A percentile compares a stretch with the other conserved stretches of the same genome.
Conservation (phyloP, 371 early-diverging fungal species). For the Mucor circinelloides region DNA sequence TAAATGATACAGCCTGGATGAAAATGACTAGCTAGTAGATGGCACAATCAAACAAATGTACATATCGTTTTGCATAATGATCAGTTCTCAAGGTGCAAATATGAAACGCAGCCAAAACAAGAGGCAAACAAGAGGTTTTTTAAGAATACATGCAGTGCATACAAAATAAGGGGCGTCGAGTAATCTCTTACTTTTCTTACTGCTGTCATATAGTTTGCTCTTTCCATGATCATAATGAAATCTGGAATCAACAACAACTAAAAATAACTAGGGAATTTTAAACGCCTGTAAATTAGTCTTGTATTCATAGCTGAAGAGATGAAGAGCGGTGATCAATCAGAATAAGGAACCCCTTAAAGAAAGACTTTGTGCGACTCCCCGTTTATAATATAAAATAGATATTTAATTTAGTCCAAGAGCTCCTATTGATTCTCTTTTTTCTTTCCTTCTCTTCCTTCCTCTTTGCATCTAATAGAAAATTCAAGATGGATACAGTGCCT, state of each 20-base stretch:
- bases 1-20: not conserved
- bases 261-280: not conserved
- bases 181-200: no score
- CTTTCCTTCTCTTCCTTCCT: not conserved
- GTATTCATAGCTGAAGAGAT: not conserved
- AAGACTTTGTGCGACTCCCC: not conserved
- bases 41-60: not conserved
- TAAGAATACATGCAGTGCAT: no score
- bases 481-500: not conserved
- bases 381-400: not conserved
- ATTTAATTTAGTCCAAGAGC: not conserved
- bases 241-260: not conserved
- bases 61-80: not conserved
- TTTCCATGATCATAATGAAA: not conserved
- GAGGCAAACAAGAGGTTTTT: no score
- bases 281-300: not conserved
- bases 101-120: no score
- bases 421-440: constrained; percentile 4
- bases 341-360: not conserved
- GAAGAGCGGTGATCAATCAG: constrained; percentile 1
- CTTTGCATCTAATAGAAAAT: not conserved
- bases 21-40: not conserved
- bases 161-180: no score
- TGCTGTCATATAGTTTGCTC: no score
- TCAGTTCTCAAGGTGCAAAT: no score